Conservation (phyloP, 495 filamentous ascomycete genomes). For the Evansstolkia leycettana region DNA sequence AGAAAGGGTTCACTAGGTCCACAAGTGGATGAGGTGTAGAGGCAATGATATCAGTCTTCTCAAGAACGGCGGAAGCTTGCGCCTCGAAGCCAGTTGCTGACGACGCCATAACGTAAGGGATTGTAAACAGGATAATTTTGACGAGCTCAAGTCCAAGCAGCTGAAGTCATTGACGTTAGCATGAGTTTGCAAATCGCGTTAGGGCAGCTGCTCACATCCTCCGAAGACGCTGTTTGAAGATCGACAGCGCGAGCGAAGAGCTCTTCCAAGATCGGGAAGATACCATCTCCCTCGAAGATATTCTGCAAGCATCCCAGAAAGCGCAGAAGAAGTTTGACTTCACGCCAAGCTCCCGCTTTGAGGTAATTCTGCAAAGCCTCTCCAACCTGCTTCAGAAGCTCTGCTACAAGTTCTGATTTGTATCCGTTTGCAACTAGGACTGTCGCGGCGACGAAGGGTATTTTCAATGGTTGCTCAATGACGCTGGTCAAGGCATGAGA, state of each 20-base stretch:
- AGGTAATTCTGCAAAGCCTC: slow-evolving; percentile 48
- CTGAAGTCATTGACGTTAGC: slow-evolving; percentile 19
- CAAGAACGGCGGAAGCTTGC: slow-evolving; percentile 64
- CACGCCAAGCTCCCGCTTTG: slow-evolving; percentile 66
- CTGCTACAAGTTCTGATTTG: slow-evolving; percentile 56
- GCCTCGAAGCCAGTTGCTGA: slow-evolving; percentile 50
- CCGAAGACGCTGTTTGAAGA: slow-evolving; percentile 78
- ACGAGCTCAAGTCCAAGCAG: slow-evolving; percentile 73
- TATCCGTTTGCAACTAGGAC: slow-evolving; percentile 62
- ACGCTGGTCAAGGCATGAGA: slow-evolving; percentile 20
- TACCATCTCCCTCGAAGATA: slow-evolving; percentile 67
- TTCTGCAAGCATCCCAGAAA: slow-evolving; percentile 75
- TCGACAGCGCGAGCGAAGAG: slow-evolving; percentile 75
- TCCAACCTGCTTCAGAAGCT: slow-evolving; percentile 51
- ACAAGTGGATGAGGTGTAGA: slow-evolving; percentile 72
- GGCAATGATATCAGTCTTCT: slow-evolving; percentile 87
- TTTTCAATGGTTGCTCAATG: slow-evolving; percentile 91
- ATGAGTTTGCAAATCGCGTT: neutral
- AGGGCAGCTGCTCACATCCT: slow-evolving; percentile 53
- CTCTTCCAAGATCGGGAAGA: slow-evolving; percentile 77
- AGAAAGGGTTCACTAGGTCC: slow-evolving; percentile 72
- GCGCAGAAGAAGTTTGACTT: slow-evolving; percentile 80
- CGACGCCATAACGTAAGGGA: slow-evolving; percentile 80
- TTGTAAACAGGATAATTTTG: slow-evolving; percentile 86
- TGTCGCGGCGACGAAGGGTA: slow-evolving; percentile 78